These are phyloP conservation scores for Panicum miliaceum DNA, from an alignment of 176 grass and related monocot genomes.

Conservation along the genomic window DNA sequence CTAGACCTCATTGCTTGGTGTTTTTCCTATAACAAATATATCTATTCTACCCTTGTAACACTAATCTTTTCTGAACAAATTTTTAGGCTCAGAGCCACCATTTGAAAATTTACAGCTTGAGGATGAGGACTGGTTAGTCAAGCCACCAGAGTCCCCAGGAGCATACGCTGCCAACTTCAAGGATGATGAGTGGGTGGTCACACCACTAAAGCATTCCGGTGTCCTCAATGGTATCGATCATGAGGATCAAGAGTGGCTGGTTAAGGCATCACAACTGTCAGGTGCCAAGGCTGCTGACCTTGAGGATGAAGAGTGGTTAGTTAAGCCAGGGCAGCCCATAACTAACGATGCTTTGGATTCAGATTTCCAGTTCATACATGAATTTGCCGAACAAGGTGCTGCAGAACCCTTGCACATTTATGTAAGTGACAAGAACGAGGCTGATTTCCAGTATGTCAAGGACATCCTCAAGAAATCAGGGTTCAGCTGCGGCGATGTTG, in stretches of 20 bases:
- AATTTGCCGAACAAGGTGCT: constrained; percentile 32
- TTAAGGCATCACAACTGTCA: constrained; percentile 30
- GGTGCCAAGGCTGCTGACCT: constrained; percentile 32
- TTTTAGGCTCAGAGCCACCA: constrained; percentile 48
- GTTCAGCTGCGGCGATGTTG: constrained; percentile 51
- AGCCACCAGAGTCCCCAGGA: constrained; percentile 23
- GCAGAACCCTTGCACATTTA: constrained; percentile 47
- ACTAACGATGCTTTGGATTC: constrained; percentile 28
- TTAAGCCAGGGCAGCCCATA: constrained; percentile 35
- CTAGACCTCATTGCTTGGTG: not conserved
- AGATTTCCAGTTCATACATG: constrained; percentile 43
- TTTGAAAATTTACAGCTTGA: constrained; percentile 46
- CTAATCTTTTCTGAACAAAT: constrained; percentile 9
- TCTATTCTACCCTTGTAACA: not conserved
- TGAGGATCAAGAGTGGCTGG: constrained; percentile 50
- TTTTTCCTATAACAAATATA: not conserved
- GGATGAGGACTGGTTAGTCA: constrained; percentile 58
- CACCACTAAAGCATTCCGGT: constrained; percentile 26
- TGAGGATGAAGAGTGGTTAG: constrained; percentile 53
- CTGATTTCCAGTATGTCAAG: constrained; percentile 82
- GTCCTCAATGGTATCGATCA: constrained; percentile 2
- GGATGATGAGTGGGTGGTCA: constrained; percentile 47
- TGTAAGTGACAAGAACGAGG: constrained; percentile 75
- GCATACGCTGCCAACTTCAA: constrained; percentile 20
- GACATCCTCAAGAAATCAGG: constrained; percentile 83